A percentile compares a stretch with the other conserved stretches of the same genome.
Conservation (phyloP, 2,329 filamentous ascomycete species). For the Fusarium sp. region DNA sequence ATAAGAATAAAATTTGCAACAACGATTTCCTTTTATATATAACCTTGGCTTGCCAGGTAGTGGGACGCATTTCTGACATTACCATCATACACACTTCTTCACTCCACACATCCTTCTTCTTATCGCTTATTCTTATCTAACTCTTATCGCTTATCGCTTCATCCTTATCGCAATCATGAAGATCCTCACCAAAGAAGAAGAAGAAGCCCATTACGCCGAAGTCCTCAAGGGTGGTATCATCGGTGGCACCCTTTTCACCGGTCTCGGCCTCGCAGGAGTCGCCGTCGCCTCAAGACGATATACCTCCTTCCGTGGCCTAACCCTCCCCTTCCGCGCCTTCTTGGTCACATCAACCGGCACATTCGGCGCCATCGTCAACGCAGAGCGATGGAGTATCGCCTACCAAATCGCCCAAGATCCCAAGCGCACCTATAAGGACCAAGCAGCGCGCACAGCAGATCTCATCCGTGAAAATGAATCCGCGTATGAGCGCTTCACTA, state of each 20-base stretch:
- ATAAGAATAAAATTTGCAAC: slow-evolving; percentile 4
- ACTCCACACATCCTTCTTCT: background rate
- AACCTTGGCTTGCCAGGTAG: slow-evolving; percentile 10
- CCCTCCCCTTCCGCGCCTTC: slow-evolving; percentile 90
- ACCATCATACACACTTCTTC: background rate
- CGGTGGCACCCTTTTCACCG: slow-evolving; percentile 77
- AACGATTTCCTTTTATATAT: slow-evolving; percentile 13
- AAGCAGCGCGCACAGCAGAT: slow-evolving; percentile 65
- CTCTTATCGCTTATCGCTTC: slow-evolving; percentile 2
- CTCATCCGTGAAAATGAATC: slow-evolving; percentile 67
- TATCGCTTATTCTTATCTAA: background rate
- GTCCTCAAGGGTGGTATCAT: slow-evolving; percentile 83
- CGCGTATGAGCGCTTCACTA: slow-evolving; percentile 68
- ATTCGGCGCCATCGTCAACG: slow-evolving; percentile 87
- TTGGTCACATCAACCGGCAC: slow-evolving; percentile 84
- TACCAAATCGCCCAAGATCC: slow-evolving; percentile 79
- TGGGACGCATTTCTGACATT: slow-evolving; percentile 6
- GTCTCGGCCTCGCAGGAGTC: slow-evolving; percentile 74
- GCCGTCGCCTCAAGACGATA: slow-evolving; percentile 75
- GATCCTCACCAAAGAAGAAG: slow-evolving; percentile 93
- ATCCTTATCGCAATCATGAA: slow-evolving; percentile 74
- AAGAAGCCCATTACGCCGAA: slow-evolving; percentile 82
- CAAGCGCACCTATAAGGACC: slow-evolving; percentile 72
- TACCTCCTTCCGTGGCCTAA: slow-evolving; percentile 81
- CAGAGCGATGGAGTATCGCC: slow-evolving; percentile 73